phyloP scores from a whole-genome alignment of 257 asterid species.

The Cynanchum wilfordii region DNA sequence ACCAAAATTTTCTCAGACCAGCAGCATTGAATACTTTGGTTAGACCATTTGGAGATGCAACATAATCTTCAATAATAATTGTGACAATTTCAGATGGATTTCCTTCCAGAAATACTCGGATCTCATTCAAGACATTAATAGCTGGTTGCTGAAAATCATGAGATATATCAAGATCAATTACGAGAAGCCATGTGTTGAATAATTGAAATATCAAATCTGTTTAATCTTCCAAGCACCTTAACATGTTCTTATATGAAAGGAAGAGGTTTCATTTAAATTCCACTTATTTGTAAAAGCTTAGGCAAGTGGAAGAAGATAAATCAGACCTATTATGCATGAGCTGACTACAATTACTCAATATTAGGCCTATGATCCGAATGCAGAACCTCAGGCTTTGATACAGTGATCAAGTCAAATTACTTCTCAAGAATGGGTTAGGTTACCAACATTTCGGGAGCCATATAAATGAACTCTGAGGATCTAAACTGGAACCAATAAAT shows the following conservation, averaged over 20 bases:
- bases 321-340: too few relatives aligned
- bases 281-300: too few relatives aligned
- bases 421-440: background rate
- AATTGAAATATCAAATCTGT: background rate
- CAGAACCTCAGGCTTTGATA: too few relatives aligned
- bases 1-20: slow-evolving; percentile 73
- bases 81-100: slow-evolving; percentile 89
- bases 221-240: background rate
- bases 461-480: background rate
- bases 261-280: background rate
- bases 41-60: slow-evolving; percentile 66
- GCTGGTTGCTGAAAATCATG: slow-evolving; percentile 66
- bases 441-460: background rate
- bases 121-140: slow-evolving; percentile 67
- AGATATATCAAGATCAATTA: background rate
- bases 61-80: slow-evolving; percentile 82
- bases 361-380: too few relatives aligned
- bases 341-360: too few relatives aligned
- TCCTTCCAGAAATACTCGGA: slow-evolving; percentile 63
- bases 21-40: slow-evolving; percentile 59
- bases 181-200: background rate
- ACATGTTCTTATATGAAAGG: background rate
- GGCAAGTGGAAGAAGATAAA: too few relatives aligned
- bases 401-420: background rate
- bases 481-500: background rate